Evolutionary conservation across 208 protist genomes (phyloP).

Genomic region (Crithidia sp.): DNA sequence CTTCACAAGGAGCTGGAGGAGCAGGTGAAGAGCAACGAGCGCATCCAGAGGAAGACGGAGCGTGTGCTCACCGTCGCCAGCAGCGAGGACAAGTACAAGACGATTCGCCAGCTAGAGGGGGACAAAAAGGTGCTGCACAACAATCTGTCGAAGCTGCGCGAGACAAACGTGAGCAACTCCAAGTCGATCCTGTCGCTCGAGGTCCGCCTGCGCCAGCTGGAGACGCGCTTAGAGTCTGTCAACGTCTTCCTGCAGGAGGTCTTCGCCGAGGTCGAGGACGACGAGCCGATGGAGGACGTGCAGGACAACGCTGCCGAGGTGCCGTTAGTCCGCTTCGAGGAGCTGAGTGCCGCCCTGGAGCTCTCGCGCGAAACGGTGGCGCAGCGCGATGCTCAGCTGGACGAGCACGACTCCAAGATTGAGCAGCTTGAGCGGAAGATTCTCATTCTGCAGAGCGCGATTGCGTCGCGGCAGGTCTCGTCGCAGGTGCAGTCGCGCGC

Average conservation of each 20-base stretch:
- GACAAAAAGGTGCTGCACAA: slow-evolving; percentile 80
- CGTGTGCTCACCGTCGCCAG: slow-evolving; percentile 48
- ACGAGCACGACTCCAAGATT: slow-evolving; percentile 69
- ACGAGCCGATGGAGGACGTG: slow-evolving; percentile 63
- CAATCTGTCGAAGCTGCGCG: slow-evolving; percentile 71
- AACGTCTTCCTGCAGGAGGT: slow-evolving; percentile 81
- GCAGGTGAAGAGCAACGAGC: slow-evolving; percentile 72
- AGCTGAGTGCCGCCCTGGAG: slow-evolving; percentile 62
- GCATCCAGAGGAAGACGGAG: slow-evolving; percentile 86
- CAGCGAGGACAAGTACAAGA: slow-evolving; percentile 66
- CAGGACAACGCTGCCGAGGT: slow-evolving; percentile 65
- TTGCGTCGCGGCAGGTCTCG: slow-evolving; percentile 60
- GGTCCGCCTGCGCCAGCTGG: slow-evolving; percentile 74
- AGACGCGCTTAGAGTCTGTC: slow-evolving; percentile 71
- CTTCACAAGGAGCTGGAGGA: slow-evolving; percentile 48
- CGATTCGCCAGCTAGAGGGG: slow-evolving; percentile 68
- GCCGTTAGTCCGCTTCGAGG: slow-evolving; percentile 72
- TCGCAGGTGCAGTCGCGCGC: slow-evolving; percentile 53
- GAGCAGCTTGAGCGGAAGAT: slow-evolving; percentile 82
- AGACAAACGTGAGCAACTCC: slow-evolving; percentile 69
- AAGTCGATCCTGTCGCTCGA: slow-evolving; percentile 84
- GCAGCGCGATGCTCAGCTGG: slow-evolving; percentile 75
- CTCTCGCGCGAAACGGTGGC: slow-evolving; percentile 62
- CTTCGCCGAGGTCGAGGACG: slow-evolving; percentile 71
- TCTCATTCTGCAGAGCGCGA: slow-evolving; percentile 68